Base-by-base conservation (phyloP, 1,284 basidiomycete genomes). In the Marasmius tenuissimus region DNA sequence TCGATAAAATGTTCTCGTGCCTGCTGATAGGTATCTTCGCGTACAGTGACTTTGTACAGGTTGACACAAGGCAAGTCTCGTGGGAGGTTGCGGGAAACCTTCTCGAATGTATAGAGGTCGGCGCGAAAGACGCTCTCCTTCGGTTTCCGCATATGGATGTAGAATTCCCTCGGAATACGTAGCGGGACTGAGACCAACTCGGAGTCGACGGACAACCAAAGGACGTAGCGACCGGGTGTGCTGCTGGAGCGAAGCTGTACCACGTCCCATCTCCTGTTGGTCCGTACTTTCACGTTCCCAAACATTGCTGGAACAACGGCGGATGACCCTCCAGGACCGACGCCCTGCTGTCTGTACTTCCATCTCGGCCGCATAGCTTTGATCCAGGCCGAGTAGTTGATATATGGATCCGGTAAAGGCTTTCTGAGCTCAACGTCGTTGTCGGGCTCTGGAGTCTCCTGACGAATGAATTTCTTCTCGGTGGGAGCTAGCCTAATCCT, bases 1-100 rank as follows among this genome's bases (percentile, higher is more conserved):
- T 94, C 89, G 38, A 94, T 91, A 71, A 98, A 98, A 72, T 97
- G 93, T 60, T 93, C 89, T 68, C 95, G 91, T 34, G 92, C 92
- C 49, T 93, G 88, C 38, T 92, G 81, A 73, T 91, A 99, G 14
- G 89, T 76, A 4, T 91, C 89, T 73, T 99, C 97, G 42, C 89
- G 84, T 35, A 97, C 94, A 1, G 86, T 82, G 54, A 99, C 78
- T 67, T 89, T 91, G 81, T 93, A 97, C 0, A 99, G 80, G 72
- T 98, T 88, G 54, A 83, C 81, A 65, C 89, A 89, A 1, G 89
- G 84, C 37, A 88, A 83, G 63, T 92, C 91, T 50, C 94, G 85
- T 1, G 97, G 97, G 42, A 99, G 77, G 61, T 87, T 91, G 38
- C 91, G 83, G 1, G 86, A 83, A 4, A 97, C 89, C 62, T 89